Percentiles rank a stretch among this genome's conserved stretches.
Evolutionary conservation across 1,139 yeast species (phyloP).

Genomic region (Pichia sp.): DNA sequence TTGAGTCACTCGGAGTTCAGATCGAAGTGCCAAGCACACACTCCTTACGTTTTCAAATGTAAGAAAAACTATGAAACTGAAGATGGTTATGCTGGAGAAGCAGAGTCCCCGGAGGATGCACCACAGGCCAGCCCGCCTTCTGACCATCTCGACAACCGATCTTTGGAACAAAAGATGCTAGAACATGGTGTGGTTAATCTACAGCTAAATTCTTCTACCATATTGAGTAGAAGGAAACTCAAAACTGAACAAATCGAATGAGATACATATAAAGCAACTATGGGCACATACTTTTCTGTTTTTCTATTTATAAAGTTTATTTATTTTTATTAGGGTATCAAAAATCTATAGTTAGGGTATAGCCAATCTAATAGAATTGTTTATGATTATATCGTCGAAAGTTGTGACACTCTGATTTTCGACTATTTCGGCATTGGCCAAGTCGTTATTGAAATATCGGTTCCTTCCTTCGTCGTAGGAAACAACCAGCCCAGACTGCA

Average conservation of each 20-base stretch:
- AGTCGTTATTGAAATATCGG: conserved; percentile 66
- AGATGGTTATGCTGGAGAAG: conserved; percentile 10
- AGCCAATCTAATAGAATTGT: conserved; percentile 7
- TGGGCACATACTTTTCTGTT: not conserved
- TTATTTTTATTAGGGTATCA: conserved; percentile 1
- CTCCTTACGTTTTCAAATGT: conserved; percentile 15
- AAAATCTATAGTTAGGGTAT: not conserved
- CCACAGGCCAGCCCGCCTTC: not conserved
- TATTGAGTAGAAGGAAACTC: conserved; percentile 50
- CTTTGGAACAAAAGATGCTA: conserved; percentile 14
- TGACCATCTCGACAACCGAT: not conserved
- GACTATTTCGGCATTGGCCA: conserved; percentile 60
- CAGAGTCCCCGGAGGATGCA: not conserved
- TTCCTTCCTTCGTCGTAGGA: conserved; percentile 54
- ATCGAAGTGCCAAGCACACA: conserved; percentile 16
- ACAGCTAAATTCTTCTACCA: conserved; percentile 55
- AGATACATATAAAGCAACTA: not conserved
- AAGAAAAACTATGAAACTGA: not conserved
- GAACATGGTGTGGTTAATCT: conserved; percentile 40
- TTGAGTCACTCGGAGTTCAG: conserved; percentile 11
- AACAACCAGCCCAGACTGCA: conserved; percentile 60
- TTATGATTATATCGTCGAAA: conserved; percentile 11
- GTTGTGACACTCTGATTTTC: conserved; percentile 36
- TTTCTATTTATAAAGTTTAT: not conserved
- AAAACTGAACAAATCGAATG: conserved; percentile 5